Evolutionary conservation across 345 rosid species (phyloP).

Genomic region (Mallotus nudiflorus): DNA sequence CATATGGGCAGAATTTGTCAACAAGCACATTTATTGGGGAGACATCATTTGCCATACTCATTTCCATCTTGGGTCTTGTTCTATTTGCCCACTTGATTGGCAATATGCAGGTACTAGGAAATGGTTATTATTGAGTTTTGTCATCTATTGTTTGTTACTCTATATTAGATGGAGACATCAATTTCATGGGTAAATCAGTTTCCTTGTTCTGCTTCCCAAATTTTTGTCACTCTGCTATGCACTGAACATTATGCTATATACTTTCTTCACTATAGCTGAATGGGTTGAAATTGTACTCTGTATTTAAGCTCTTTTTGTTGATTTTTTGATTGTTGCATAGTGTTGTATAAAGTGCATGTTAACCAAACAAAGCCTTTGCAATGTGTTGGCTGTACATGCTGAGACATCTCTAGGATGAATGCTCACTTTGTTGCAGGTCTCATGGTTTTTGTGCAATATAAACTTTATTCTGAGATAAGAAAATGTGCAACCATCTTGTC

Average conservation of each 20-base stretch:
- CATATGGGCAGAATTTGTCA: slow-evolving; percentile 89
- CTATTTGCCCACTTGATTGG: slow-evolving; percentile 92
- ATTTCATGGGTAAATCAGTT: not conserved
- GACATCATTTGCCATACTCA: slow-evolving; percentile 81
- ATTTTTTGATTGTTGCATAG: not conserved
- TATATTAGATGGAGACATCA: not conserved
- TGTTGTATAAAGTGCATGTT: not conserved
- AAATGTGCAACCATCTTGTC: not conserved
- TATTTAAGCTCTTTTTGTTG: not conserved
- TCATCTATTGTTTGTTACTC: not conserved
- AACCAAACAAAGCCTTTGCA: not conserved
- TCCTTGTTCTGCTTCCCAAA: slow-evolving; percentile 6
- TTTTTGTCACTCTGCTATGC: not conserved
- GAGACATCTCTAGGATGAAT: not conserved
- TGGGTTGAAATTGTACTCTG: not conserved
- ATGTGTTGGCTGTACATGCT: not conserved
- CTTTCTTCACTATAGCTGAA: not conserved
- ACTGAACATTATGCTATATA: not conserved
- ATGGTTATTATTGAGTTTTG: slow-evolving; percentile 7
- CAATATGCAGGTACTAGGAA: slow-evolving; percentile 80
- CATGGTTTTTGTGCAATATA: not conserved
- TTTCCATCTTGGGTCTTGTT: slow-evolving; percentile 82
- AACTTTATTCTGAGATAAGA: not conserved
- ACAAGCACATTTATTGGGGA: slow-evolving; percentile 83
- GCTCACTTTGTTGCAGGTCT: not conserved